phyloP scores from a whole-genome alignment of 495 filamentous ascomycete species.

The Oidiodendron maius region DNA sequence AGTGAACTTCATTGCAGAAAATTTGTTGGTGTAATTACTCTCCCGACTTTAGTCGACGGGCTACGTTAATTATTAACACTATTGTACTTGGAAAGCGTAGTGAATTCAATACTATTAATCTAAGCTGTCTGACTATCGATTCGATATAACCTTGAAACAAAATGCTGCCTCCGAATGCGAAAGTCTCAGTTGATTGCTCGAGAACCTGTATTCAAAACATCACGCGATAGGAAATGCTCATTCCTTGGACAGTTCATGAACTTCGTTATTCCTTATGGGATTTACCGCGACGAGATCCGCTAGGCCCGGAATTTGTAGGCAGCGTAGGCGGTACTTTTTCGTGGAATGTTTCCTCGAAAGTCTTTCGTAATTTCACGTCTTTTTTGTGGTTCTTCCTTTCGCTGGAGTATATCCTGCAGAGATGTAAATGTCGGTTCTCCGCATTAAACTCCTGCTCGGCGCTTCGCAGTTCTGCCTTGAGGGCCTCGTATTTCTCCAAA shows the following conservation, averaged over 20 bases:
- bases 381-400: not conserved
- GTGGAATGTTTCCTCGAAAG: not conserved
- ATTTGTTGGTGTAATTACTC: not conserved
- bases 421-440: not conserved
- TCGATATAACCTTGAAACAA: not conserved
- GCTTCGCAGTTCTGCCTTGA: not conserved
- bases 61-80: constrained; percentile 2
- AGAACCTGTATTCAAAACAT: not conserved
- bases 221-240: constrained; percentile 1
- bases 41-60: not conserved
- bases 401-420: not conserved
- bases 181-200: constrained; percentile 3
- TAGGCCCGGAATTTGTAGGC: no score
- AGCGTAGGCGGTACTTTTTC: not conserved
- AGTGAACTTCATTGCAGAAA: not conserved
- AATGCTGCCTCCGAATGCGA: not conserved
- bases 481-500: not conserved
- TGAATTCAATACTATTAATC: constrained; percentile 4
- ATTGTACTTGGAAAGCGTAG: not conserved
- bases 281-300: not conserved
- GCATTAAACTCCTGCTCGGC: not conserved
- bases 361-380: not conserved
- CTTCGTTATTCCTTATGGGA: not conserved
- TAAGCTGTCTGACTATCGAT: not conserved
- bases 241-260: constrained; percentile 1